Base-by-base conservation (phyloP, 1,284 basidiomycete genomes). In the Cutaneotrichosporon dermatis region DNA sequence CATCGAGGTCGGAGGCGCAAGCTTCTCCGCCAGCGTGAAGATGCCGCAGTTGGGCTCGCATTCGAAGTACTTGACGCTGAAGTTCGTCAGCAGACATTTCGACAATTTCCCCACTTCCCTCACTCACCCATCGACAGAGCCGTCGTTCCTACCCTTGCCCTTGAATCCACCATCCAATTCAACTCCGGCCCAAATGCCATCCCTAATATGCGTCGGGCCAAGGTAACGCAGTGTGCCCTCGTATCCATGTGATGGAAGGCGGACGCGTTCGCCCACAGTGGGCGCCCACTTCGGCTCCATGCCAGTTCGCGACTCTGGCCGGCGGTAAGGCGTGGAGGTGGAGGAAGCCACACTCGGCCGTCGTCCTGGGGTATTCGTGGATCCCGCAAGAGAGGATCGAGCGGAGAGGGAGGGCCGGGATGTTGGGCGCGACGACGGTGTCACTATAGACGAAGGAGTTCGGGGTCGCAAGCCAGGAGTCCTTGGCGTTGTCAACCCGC, bases 101-200 rank as follows among this genome's bases (percentile, higher is more conserved):
- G 10, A 15, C 10, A 13, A 34, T n/a, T 33, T 7, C 10, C 46
- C 7, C 6, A 16, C 15, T 25, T n/a, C 15, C 7, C 10, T 36
- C 10, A 74, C 90, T 81, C 72, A 95, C 92, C 90, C 90, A 65
- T 83, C 84, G 3, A 96, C 92, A 48, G 85, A 85, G 16, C 95
- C 95, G 71, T 98, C 86, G 71, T 99, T 99, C 80, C 98, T 98
- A 2, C 95, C 95, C 73, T 89, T 89, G n/a, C 95, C 93, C 12
- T 82, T 77, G 71, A 91, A 94, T 2, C 88, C 88, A 42, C 86
- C 87, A 65, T 84, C 80, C n/a, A 97, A 81, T 76, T 95, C 90
- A 13, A 97, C 89, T 36, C 92, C 92, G 34, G 90, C 92, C 89
- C 89, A 97, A 12, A 86, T 79, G 4, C 92, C 93, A 5, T 84